phyloP scores from a whole-genome alignment of 768 basidiomycete species.

The Kwoniella shandongensis region DNA sequence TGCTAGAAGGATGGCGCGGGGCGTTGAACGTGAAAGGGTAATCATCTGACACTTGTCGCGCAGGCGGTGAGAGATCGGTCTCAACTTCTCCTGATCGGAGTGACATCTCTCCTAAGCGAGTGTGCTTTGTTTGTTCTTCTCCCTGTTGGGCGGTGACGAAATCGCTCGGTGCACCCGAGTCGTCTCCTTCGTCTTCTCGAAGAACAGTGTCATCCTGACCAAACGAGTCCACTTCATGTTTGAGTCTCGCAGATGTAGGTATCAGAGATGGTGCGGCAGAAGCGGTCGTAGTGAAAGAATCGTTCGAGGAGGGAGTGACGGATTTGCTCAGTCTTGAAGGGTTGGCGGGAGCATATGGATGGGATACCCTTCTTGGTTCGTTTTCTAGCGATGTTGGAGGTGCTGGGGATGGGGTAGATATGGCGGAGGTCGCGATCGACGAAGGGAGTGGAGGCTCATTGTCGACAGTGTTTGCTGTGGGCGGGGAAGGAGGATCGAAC shows the following conservation, averaged over 20 bases:
- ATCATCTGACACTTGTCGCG: slow-evolving; percentile 16
- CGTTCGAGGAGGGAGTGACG: slow-evolving; percentile 42
- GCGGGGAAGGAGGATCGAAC: slow-evolving; percentile 90
- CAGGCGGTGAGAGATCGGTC: slow-evolving; percentile 40
- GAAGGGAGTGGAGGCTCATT: slow-evolving; percentile 8
- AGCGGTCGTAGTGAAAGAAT: slow-evolving; percentile 14
- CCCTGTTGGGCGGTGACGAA: slow-evolving; percentile 11
- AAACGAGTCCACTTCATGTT: slow-evolving; percentile 14
- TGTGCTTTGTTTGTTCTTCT: slow-evolving; percentile 5
- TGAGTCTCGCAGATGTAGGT: slow-evolving; percentile 1
- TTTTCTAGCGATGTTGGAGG: neutral
- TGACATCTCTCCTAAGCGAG: slow-evolving; percentile 13
- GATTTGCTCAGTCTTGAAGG: slow-evolving; percentile 50
- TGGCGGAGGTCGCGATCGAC: slow-evolving; percentile 16
- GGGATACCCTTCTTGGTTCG: slow-evolving; percentile 29
- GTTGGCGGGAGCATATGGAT: slow-evolving; percentile 47
- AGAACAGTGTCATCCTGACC: slow-evolving; percentile 8
- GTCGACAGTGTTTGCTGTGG: slow-evolving; percentile 44
- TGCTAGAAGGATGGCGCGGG: slow-evolving; percentile 19
- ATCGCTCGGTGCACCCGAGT: neutral
- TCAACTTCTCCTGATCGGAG: slow-evolving; percentile 28
- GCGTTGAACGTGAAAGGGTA: slow-evolving; percentile 42
- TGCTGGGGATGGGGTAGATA: slow-evolving; percentile 14
- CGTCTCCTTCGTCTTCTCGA: neutral
- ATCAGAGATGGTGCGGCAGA: slow-evolving; percentile 3